Evolutionary conservation across 2,329 filamentous ascomycete genomes (phyloP).

Genomic region (Botrytis galanthina): DNA sequence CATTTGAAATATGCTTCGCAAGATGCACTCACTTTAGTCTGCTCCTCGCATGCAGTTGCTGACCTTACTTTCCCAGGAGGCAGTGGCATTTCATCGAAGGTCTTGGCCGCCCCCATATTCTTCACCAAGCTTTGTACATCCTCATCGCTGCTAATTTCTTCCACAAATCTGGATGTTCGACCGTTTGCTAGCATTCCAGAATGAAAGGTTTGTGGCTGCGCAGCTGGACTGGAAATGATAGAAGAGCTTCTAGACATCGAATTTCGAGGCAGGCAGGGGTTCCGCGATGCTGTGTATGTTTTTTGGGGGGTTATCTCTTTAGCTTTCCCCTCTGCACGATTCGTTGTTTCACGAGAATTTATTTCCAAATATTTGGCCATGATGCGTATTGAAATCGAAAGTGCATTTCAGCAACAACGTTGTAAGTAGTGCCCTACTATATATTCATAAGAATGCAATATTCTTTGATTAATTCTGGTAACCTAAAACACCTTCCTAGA

Average conservation of each 20-base stretch:
- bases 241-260: neutral
- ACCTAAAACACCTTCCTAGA: neutral
- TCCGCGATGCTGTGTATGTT: neutral
- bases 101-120: neutral
- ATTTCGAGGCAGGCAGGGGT: neutral
- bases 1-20: neutral
- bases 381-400: neutral
- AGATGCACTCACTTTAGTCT: neutral
- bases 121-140: neutral
- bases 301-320: neutral
- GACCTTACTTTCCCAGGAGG: neutral
- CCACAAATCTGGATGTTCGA: neutral
- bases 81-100: neutral
- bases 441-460: neutral
- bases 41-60: neutral
- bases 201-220: neutral
- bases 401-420: neutral
- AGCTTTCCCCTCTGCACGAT: fast-evolving
- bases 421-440: neutral
- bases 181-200: neutral
- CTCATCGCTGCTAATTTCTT: neutral
- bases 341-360: neutral
- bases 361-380: neutral
- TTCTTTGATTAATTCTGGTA: too few relatives aligned
- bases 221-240: neutral